Percentiles rank a stretch among this genome's conserved stretches.
These are phyloP conservation scores for Nannochloropsis gaditana DNA, from an alignment of 108 stramenopile species.

Conservation along the genomic window DNA sequence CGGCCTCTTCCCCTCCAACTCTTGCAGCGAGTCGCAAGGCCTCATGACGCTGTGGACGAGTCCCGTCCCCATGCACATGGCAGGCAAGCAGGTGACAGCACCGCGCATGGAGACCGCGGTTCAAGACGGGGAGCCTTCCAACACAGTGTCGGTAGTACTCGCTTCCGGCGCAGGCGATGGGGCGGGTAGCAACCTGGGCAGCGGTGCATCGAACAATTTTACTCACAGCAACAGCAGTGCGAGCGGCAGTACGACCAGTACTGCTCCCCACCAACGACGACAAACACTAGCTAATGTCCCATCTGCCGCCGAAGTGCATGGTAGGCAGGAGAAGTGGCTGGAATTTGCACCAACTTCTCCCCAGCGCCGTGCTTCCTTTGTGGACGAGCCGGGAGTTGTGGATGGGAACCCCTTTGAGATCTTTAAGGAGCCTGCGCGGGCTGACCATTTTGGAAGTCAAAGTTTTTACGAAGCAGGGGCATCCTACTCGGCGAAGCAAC, in stretches of 20 bases:
- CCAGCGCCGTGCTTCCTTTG: neutral
- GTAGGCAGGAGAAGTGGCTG: slow-evolving; percentile 10
- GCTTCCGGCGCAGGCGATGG: neutral
- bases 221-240: neutral
- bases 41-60: slow-evolving; percentile 13
- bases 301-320: neutral
- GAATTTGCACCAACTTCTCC: slow-evolving; percentile 1
- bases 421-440: slow-evolving; percentile 1
- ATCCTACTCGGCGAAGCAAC: neutral
- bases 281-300: neutral
- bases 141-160: neutral
- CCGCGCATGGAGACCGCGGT: neutral
- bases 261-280: neutral
- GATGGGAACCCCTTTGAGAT: neutral
- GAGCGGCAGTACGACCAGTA: neutral
- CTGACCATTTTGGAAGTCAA: neutral
- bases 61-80: neutral
- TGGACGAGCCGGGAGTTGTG: neutral
- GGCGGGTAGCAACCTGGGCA: neutral
- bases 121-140: neutral
- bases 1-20: too few relatives aligned
- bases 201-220: too few relatives aligned
- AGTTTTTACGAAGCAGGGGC: slow-evolving; percentile 4
- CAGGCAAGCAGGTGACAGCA: slow-evolving; percentile 12
- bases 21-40: too few relatives aligned